phyloP scores from a whole-genome alignment of 2,329 filamentous ascomycete genomes.

The Trichoderma brevicompactum region DNA sequence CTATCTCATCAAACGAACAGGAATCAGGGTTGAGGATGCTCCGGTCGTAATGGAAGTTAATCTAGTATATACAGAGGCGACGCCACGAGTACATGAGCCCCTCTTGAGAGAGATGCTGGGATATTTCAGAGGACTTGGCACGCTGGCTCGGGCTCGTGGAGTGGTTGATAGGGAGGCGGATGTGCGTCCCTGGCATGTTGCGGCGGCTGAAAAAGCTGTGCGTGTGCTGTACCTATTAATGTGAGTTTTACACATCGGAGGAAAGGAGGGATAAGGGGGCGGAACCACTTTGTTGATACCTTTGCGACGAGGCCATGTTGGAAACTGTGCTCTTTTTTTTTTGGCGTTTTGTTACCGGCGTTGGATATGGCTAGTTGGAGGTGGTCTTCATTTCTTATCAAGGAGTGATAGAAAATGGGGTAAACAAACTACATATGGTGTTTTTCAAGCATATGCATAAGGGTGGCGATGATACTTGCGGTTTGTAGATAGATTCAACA shows the following conservation, averaged over 20 bases:
- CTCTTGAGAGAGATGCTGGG: constrained; percentile 71
- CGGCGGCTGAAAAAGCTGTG: constrained; percentile 70
- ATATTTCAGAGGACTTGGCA: constrained; percentile 70
- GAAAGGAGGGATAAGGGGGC: not conserved
- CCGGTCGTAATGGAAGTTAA: constrained; percentile 67
- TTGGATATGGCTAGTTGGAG: constrained; percentile 22
- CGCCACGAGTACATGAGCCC: constrained; percentile 61
- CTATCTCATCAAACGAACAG: constrained; percentile 68
- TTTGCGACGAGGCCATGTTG: constrained; percentile 17
- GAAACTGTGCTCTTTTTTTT: constrained; percentile 10
- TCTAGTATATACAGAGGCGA: constrained; percentile 60
- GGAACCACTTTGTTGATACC: constrained; percentile 16
- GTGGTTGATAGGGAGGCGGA: constrained; percentile 62
- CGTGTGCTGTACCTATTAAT: constrained; percentile 67
- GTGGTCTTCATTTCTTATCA: not conserved
- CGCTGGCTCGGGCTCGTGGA: constrained; percentile 69
- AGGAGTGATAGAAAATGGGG: constrained; percentile 16
- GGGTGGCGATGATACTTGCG: constrained; percentile 11
- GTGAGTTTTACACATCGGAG: constrained; percentile 46
- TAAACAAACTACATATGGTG: not conserved
- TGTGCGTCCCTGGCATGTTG: constrained; percentile 78
- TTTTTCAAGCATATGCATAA: constrained; percentile 17
- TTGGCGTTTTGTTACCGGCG: constrained; percentile 1
- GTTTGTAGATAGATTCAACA: constrained; percentile 9
- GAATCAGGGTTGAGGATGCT: constrained; percentile 59